Conservation (phyloP, 1,139 yeast genomes). For the Diutina rugosa region DNA sequence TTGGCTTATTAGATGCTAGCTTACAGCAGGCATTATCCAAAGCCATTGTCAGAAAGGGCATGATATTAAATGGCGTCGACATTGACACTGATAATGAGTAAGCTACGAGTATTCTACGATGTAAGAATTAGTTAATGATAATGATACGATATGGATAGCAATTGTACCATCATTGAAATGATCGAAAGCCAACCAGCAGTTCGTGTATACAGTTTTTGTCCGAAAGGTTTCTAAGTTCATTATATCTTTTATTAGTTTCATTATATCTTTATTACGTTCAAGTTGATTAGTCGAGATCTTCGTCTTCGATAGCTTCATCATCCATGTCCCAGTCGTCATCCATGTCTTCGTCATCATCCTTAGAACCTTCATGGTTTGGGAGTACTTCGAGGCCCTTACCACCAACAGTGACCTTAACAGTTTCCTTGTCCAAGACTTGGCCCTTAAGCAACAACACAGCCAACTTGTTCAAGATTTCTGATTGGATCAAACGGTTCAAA, state of each 20-base stretch:
- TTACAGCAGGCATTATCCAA: not conserved
- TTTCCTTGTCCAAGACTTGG: constrained; percentile 79
- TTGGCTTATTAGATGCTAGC: not conserved
- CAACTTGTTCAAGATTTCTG: constrained; percentile 70
- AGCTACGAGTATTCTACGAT: not conserved
- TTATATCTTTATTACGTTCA: not conserved
- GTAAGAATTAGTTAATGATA: not conserved
- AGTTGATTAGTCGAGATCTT: constrained; percentile 6
- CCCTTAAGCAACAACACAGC: constrained; percentile 85
- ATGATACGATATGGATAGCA: not conserved
- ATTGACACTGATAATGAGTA: not conserved
- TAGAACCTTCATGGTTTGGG: constrained; percentile 74
- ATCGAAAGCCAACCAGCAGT: too few species aligned
- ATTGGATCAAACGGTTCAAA: constrained; percentile 83
- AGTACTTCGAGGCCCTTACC: constrained; percentile 60
- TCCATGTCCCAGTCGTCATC: constrained; percentile 42
- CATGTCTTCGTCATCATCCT: constrained; percentile 29
- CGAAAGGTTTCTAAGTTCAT: too few species aligned
- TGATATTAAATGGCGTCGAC: not conserved
- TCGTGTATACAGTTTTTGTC: too few species aligned
- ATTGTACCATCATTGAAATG: too few species aligned
- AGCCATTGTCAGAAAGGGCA: not conserved
- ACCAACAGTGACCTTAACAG: constrained; percentile 51
- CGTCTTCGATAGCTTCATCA: constrained; percentile 12
- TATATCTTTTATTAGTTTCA: not conserved